Evolutionary conservation across 2,329 filamentous ascomycete species (phyloP).

Genomic region (Reticulascus tulasneorum): DNA sequence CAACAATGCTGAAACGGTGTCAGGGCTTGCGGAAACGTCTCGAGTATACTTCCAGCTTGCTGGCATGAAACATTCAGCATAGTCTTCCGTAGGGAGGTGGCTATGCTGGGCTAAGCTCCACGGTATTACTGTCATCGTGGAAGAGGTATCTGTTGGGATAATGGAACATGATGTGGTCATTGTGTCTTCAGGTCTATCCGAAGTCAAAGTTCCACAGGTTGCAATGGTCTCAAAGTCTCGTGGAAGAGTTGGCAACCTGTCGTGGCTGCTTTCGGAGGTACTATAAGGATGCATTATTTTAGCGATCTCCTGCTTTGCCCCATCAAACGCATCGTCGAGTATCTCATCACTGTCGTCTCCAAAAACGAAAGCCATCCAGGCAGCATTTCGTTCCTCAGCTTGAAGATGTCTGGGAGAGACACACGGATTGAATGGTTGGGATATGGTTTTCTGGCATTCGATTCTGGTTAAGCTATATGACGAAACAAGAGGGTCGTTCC

Average conservation of each 20-base stretch:
- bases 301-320: conserved; percentile 5
- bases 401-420: no score
- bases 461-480: no score
- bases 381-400: background rate
- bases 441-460: no score
- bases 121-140: background rate
- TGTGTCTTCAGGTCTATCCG: background rate
- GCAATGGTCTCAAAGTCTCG: background rate
- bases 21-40: background rate
- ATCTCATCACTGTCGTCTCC: conserved; percentile 1
- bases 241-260: background rate
- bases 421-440: no score
- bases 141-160: background rate
- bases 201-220: background rate
- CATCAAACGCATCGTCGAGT: conserved; percentile 1
- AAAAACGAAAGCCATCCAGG: conserved; percentile 13
- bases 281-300: conserved; percentile 5
- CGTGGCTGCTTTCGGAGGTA: background rate
- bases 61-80: no score
- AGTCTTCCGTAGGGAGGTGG: no score
- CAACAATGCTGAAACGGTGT: conserved; percentile 1
- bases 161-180: background rate
- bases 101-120: no score
- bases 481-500: no score
- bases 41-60: background rate